Evolutionary conservation across 1,139 yeast species (phyloP), one percentile per base, ranked within the genome.

Genomic region (Magnusiomyces tetraspermus): DNA sequence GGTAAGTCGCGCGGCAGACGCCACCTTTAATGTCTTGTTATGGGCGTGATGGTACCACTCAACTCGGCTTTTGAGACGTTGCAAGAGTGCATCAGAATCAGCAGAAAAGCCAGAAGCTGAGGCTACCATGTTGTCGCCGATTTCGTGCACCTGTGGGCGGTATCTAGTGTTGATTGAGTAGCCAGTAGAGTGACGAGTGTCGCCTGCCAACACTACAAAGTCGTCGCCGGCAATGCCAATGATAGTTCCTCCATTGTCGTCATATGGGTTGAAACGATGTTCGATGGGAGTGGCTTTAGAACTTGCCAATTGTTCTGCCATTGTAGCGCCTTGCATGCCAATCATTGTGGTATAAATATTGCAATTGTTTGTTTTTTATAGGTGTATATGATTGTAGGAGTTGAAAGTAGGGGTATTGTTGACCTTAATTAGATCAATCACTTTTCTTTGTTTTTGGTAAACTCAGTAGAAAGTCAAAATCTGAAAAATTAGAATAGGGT

Each of bases 141-240:
- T 85, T 61, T 85, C 80, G 65, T 86, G 85, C 54, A 92, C 86
- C 70, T 88, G 89, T 48, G 96, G 95, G 69, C 88, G 95, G 68
- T 85, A 84, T 65, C 99, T 80, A 22, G 97, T 83, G 68, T 92
- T 89, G 70, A 92, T 94, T 58, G 89, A 83, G 72, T 88, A 92
- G 37, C 97, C 98, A 38, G 85, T 84, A 6, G 95, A 89, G 67
- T 86, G 96, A 74, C 99, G 84, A 22, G 99, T 92, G 69, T 94
- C 98, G 50, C 98, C 97, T 0, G 99, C 98, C 57, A 92, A 76
- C 42, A 92, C 94, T 31, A 96, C 97, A 65, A 89, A 92, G 70
- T 92, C 97, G 66, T 87, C 87, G 49, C 99, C 98, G 2, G 98
- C 97, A 70, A 92, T 92, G 55, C 97, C 99, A 60, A 92, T 74